A percentile compares a stretch with the other conserved stretches of the same genome.
Evolutionary conservation across 495 filamentous ascomycete genomes (phyloP).

Genomic region (Aspergillus diversus): DNA sequence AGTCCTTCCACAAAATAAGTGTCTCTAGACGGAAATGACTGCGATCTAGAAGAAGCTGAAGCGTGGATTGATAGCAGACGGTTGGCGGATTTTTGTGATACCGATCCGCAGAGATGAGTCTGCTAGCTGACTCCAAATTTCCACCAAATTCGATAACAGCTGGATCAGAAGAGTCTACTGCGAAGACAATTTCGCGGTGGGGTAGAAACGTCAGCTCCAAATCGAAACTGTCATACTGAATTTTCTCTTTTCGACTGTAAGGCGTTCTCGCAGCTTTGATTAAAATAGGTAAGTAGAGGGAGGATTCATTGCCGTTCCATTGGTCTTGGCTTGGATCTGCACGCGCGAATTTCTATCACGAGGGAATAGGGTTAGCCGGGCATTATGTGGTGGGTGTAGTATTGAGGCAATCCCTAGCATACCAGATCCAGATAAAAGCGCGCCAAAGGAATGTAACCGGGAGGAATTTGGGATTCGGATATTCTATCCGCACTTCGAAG

Average conservation of each 20-base stretch:
- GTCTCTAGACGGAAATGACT: conserved; percentile 34
- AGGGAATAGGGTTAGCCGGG: conserved; percentile 11
- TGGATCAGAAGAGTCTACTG: conserved; percentile 24
- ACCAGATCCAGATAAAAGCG: conserved; percentile 40
- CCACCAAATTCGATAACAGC: conserved; percentile 25
- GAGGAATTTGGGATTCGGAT: conserved; percentile 28
- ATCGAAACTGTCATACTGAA: conserved; percentile 16
- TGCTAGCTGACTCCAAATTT: conserved; percentile 27
- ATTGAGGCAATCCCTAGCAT: conserved; percentile 15
- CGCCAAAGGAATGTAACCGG: conserved; percentile 44
- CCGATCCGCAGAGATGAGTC: conserved; percentile 33
- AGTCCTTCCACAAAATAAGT: conserved; percentile 44
- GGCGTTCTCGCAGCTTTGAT: conserved; percentile 15
- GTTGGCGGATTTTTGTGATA: conserved; percentile 27
- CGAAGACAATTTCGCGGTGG: conserved; percentile 25
- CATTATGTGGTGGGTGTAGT: neutral
- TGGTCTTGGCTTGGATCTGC: neutral
- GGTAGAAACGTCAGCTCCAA: conserved; percentile 25
- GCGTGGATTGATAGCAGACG: conserved; percentile 41
- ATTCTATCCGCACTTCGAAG: conserved; percentile 27
- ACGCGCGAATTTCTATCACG: conserved; percentile 27
- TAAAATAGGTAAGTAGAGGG: conserved; percentile 28
- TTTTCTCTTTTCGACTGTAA: neutral
- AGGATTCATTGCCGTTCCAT: neutral
- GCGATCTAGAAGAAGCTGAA: conserved; percentile 22